Conservation (phyloP, 441 rosid species). For the Pelargonium fulgidum region DNA sequence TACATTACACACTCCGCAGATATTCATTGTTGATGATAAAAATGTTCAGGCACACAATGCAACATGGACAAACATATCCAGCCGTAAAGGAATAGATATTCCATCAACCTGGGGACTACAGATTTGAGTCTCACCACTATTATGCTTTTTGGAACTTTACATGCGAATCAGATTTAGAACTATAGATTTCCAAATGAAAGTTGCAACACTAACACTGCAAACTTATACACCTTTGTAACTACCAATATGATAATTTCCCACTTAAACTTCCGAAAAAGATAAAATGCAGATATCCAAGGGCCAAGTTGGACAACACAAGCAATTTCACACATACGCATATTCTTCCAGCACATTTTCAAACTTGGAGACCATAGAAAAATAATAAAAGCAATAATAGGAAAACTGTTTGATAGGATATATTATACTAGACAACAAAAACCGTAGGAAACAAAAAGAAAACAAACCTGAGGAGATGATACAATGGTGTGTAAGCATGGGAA, state of each 20-base stretch:
- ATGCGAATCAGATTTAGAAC: no score
- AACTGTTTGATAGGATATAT: background rate
- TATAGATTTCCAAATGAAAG: no score
- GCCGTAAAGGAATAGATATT: background rate
- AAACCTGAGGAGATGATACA: slow-evolving; percentile 77
- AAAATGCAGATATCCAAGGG: background rate
- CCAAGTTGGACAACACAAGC: background rate
- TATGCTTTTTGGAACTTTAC: no score
- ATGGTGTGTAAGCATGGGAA: slow-evolving; percentile 77
- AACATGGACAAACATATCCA: background rate
- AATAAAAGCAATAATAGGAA: background rate
- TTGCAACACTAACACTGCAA: no score
- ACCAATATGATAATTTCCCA: background rate
- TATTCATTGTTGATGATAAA: background rate
- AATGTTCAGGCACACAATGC: background rate
- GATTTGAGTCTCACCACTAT: no score
- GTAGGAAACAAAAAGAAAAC: slow-evolving; percentile 17
- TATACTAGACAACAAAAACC: no score
- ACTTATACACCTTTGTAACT: no score
- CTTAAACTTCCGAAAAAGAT: background rate
- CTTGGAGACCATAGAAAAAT: background rate
- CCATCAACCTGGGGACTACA: background rate
- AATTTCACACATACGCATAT: background rate
- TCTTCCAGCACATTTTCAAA: background rate
- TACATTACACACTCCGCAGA: background rate